Evolutionary conservation across 1,284 basidiomycete species (phyloP).

Genomic region (Malassezia sympodialis): DNA sequence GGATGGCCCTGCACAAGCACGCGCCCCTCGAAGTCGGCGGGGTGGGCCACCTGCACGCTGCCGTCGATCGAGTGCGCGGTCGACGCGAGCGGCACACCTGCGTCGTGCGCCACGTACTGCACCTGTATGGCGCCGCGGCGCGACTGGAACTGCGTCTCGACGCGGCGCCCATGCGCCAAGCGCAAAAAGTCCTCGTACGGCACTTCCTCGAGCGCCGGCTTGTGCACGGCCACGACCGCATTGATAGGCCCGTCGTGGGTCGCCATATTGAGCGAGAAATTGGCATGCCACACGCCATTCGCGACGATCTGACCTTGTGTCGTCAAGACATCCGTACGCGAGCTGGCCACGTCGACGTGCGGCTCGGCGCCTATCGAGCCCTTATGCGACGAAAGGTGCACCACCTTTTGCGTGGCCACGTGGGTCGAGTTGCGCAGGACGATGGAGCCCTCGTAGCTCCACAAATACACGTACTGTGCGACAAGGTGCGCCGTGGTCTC

Average conservation of each 20-base stretch:
- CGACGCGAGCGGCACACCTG: slow-evolving; percentile 23
- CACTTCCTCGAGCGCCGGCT: slow-evolving; percentile 17
- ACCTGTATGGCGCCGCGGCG: slow-evolving; percentile 24
- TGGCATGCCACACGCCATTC: slow-evolving; percentile 18
- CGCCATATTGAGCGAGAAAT: slow-evolving; percentile 23
- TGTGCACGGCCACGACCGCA: slow-evolving; percentile 24
- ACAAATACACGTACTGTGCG: background rate
- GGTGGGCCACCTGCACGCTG: slow-evolving; percentile 18
- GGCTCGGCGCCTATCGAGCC: slow-evolving; percentile 1
- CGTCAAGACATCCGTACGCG: background rate
- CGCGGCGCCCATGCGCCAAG: slow-evolving; percentile 19
- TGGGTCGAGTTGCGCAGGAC: background rate
- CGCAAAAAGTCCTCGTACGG: slow-evolving; percentile 16
- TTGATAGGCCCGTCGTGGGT: slow-evolving; percentile 23
- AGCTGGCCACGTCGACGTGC: background rate
- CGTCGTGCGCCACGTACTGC: slow-evolving; percentile 21
- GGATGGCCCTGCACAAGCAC: slow-evolving; percentile 24
- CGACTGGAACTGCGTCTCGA: slow-evolving; percentile 21
- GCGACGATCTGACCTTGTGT: background rate
- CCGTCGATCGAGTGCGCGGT: slow-evolving; percentile 20
- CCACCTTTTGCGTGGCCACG: background rate
- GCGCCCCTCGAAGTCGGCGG: slow-evolving; percentile 24
- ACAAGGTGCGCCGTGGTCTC: background rate
- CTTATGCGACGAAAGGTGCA: background rate
- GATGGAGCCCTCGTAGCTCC: background rate